Percentiles rank a stretch among this genome's conserved stretches.
Evolutionary conservation across 257 asterid genomes (phyloP).

Genomic region (Solanum sitiens): DNA sequence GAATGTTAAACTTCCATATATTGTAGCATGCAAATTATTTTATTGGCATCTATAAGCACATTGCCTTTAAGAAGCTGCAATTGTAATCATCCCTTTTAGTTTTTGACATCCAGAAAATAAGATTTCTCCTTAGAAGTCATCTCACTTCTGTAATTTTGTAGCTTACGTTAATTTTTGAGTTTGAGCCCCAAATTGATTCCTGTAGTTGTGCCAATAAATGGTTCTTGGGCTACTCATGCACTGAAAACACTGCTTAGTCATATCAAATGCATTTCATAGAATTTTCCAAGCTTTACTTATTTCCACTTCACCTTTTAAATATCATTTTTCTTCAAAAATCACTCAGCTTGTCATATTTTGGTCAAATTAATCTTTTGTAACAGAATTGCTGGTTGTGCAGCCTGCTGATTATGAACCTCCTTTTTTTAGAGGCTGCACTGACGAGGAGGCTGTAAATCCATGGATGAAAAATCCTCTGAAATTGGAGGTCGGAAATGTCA

Average conservation of each 20-base stretch:
- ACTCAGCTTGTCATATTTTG: background rate
- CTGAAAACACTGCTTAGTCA: background rate
- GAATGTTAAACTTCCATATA: background rate
- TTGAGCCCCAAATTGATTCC: background rate
- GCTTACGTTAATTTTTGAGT: background rate
- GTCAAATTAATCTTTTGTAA: background rate
- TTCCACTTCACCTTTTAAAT: background rate
- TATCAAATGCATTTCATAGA: background rate
- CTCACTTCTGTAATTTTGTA: background rate
- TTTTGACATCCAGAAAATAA: background rate
- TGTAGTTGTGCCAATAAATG: background rate
- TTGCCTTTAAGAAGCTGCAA: background rate
- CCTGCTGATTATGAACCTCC: constrained; percentile 98
- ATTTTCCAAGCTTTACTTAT: background rate
- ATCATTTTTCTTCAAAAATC: background rate
- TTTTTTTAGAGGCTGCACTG: constrained; percentile 79
- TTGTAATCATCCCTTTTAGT: background rate
- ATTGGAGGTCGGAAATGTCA: constrained; percentile 91
- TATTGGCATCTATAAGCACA: background rate
- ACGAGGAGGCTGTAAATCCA: constrained; percentile 68
- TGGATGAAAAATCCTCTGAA: constrained; percentile 80
- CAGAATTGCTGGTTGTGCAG: constrained; percentile 41
- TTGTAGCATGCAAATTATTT: background rate
- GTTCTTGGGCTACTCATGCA: background rate
- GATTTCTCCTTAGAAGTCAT: background rate